Evolutionary conservation across 2,329 filamentous ascomycete genomes (phyloP), one percentile per base, ranked within the genome.

Genomic region (Beauveria australis): DNA sequence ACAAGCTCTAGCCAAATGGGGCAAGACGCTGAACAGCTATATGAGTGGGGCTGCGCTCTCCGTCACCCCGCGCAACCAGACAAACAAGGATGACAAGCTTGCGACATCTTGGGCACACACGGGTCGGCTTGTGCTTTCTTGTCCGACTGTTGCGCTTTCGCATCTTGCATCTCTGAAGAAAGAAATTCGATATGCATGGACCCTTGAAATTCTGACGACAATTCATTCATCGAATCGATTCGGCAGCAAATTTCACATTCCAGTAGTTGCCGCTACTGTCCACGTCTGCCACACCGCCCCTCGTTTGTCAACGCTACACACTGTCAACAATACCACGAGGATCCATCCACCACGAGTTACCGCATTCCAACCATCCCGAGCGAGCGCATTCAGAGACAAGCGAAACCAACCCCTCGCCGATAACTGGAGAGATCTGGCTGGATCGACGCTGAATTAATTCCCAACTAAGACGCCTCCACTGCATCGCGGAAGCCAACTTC

Each of bases 21-120:
- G 37, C 46, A 41, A 43, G n/a, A 51, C 33, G 28, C 8, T 5
- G 46, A 37, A 19, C 12, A 37, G 33, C 33, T 37, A 12, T 37
- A 22, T 26, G 46, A 16, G 60, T 62, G 54, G 60, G 53, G 53
- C 54, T 5, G 26, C 30, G 8, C 41, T 62, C 60, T 62, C 60
- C 52, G 61, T 62, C 56, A 19, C 61, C 61, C 61, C 61, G 61
- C 52, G 61, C 61, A 62, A 62, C 61, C 56, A 62, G 16, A 30
- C 12, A 51, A 54, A 59, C 58, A 59, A 49, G 24, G 24, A 24
- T 59, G 12, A 53, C 16, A 22, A 59, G 49, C 40, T 33, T 59
- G 48, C 57, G 57, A 59, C 40, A 30, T 53, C 37, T 54, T 47
- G 55, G 49, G 60, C 41, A 26, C 51, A 46, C 33, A 51, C 33